phyloP scores from a whole-genome alignment of 2,329 filamentous ascomycete species.

The Curvularia verruculosa region DNA sequence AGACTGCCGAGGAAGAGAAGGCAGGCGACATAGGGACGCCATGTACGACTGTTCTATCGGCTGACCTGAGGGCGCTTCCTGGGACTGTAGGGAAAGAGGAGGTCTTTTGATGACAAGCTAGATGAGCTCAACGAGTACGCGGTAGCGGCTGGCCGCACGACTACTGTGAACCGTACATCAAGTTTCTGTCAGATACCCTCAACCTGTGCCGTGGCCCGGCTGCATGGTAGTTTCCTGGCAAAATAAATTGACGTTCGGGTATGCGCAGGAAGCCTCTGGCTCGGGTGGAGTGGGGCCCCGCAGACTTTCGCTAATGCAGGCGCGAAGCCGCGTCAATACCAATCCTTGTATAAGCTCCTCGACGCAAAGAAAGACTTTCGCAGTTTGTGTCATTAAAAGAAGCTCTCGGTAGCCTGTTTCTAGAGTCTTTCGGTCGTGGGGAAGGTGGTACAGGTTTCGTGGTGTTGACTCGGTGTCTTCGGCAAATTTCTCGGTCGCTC shows the following conservation, averaged over 20 bases:
- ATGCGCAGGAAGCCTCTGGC: not conserved
- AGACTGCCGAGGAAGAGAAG: not conserved
- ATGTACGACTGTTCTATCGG: not conserved
- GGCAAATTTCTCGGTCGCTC: conserved; percentile 3
- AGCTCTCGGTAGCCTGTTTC: not conserved
- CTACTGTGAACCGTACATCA: not conserved
- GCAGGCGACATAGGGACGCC: not conserved
- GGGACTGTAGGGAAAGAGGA: not conserved
- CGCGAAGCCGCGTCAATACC: not conserved
- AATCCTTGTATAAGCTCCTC: not conserved
- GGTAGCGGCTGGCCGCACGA: not conserved
- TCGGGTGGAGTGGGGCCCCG: not conserved
- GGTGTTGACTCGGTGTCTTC: conserved; percentile 8
- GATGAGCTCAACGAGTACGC: not conserved
- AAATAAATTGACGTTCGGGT: not conserved
- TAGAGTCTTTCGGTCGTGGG: not conserved
- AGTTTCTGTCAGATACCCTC: not conserved
- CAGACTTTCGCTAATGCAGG: not conserved
- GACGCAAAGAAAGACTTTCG: not conserved
- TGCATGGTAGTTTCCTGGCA: not conserved
- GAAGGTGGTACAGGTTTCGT: not conserved
- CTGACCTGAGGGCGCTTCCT: not conserved
- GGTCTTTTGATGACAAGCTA: not conserved
- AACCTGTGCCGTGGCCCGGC: not conserved
- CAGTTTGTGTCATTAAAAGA: not conserved